phyloP scores from a whole-genome alignment of 2,329 filamentous ascomycete species.

The Cytospora leucostoma region DNA sequence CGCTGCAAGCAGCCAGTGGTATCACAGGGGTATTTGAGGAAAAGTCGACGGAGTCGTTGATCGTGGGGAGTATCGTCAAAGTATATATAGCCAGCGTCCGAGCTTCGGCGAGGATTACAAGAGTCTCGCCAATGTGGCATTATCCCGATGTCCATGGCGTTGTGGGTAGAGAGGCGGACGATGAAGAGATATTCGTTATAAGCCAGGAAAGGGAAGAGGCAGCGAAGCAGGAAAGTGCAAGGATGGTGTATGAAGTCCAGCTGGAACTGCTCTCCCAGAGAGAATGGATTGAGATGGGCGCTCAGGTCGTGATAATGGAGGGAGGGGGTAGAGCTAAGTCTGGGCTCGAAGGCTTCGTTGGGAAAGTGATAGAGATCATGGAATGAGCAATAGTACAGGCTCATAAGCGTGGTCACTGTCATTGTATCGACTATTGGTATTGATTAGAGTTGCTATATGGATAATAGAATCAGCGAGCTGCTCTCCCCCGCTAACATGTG shows the following conservation, averaged over 20 bases:
- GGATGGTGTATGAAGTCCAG: slow-evolving; percentile 54
- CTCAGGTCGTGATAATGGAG: slow-evolving; percentile 70
- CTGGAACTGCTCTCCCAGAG: slow-evolving; percentile 69
- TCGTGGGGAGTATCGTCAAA: slow-evolving; percentile 70
- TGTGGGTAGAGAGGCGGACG: slow-evolving; percentile 32
- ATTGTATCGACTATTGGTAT: not conserved
- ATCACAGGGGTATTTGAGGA: slow-evolving; percentile 72
- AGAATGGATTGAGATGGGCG: slow-evolving; percentile 74
- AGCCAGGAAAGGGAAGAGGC: slow-evolving; percentile 47
- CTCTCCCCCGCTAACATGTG: not conserved
- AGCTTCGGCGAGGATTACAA: slow-evolving; percentile 73
- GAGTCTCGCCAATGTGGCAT: slow-evolving; percentile 43
- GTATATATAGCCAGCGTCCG: slow-evolving; percentile 87
- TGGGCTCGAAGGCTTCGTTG: slow-evolving; percentile 72
- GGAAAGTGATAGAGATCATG: slow-evolving; percentile 62
- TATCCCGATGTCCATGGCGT: slow-evolving; percentile 32
- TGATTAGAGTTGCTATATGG: not conserved
- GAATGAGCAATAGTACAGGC: slow-evolving; percentile 45
- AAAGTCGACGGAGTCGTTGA: slow-evolving; percentile 62
- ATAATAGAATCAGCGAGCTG: not conserved
- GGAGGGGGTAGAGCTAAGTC: slow-evolving; percentile 67
- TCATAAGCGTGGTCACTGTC: not conserved
- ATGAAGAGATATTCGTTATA: slow-evolving; percentile 61
- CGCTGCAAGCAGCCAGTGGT: slow-evolving; percentile 66
- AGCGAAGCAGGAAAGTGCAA: slow-evolving; percentile 33